Conservation (phyloP, 2,329 filamentous ascomycete species). For the Arthrinium phaeospermum region DNA sequence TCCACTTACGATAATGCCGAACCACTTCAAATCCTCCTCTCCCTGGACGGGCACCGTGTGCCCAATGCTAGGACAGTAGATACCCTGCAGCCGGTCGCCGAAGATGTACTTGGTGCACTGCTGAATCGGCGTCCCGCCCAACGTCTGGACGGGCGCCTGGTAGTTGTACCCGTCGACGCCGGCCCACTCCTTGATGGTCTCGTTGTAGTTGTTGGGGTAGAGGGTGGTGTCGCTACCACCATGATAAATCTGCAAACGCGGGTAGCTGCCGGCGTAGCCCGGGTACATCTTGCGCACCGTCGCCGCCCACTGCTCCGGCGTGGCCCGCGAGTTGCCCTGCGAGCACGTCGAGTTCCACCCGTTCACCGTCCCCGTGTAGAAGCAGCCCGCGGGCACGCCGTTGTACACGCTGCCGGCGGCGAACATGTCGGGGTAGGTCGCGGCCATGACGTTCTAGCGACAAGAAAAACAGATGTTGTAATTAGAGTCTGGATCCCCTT, state of each 20-base stretch:
- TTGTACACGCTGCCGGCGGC: constrained; percentile 50
- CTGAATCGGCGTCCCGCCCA: constrained; percentile 25
- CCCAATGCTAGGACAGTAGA: constrained; percentile 28
- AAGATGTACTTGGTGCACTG: constrained; percentile 32
- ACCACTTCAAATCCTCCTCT: constrained; percentile 32
- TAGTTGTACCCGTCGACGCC: constrained; percentile 42
- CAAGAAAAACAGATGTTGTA: background rate
- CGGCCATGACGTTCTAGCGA: constrained; percentile 51
- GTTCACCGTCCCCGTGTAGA: constrained; percentile 45
- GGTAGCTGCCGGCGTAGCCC: constrained; percentile 38
- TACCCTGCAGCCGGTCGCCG: constrained; percentile 31
- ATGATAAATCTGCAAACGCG: constrained; percentile 41
- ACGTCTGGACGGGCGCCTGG: constrained; percentile 24
- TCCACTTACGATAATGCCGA: constrained; percentile 28
- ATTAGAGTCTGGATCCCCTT: background rate
- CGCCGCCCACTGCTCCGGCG: constrained; percentile 54
- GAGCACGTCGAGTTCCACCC: constrained; percentile 60
- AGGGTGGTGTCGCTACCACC: constrained; percentile 41
- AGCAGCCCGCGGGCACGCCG: constrained; percentile 52
- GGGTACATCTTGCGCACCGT: constrained; percentile 48
- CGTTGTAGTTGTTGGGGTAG: constrained; percentile 36
- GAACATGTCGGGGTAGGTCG: constrained; percentile 54
- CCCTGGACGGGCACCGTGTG: constrained; percentile 30
- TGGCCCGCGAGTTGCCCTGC: constrained; percentile 48
- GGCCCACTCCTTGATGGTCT: constrained; percentile 44